A percentile compares a stretch with the other conserved stretches of the same genome.
Evolutionary conservation across 768 basidiomycete genomes (phyloP).

Genomic region (Lactifluus piperatus): DNA sequence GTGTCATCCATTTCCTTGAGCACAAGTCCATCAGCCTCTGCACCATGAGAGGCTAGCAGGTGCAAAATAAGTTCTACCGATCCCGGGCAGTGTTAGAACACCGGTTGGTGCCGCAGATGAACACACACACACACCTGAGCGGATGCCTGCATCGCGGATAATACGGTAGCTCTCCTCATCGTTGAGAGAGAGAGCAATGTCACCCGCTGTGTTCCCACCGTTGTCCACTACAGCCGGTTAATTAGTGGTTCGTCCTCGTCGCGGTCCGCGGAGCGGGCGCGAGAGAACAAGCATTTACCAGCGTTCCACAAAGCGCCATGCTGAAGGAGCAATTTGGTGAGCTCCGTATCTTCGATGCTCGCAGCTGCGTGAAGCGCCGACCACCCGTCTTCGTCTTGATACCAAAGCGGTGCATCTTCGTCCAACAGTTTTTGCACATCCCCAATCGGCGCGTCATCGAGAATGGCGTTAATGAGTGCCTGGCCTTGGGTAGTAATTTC

Average conservation of each 20-base stretch:
- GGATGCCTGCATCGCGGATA: constrained; percentile 89
- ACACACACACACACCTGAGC: constrained; percentile 58
- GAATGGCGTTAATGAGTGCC: constrained; percentile 48
- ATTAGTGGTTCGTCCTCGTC: background rate
- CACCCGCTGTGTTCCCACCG: constrained; percentile 75
- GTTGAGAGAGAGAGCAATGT: constrained; percentile 84
- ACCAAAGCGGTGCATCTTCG: constrained; percentile 79
- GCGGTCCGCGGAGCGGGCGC: no score
- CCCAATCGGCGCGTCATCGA: constrained; percentile 38
- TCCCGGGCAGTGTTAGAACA: background rate
- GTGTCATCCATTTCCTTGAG: constrained; percentile 46
- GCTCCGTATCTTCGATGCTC: constrained; percentile 54
- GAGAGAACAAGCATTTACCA: constrained; percentile 37
- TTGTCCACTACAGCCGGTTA: constrained; percentile 58
- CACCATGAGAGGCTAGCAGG: constrained; percentile 42
- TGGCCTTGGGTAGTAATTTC: constrained; percentile 39
- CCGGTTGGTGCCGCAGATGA: background rate
- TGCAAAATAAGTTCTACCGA: constrained; percentile 60
- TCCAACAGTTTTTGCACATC: constrained; percentile 44
- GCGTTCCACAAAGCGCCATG: constrained; percentile 90
- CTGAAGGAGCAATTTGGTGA: constrained; percentile 62
- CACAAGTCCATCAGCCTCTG: constrained; percentile 28
- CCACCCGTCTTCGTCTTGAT: constrained; percentile 72
- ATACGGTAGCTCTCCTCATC: constrained; percentile 60
- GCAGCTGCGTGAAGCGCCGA: constrained; percentile 85